Conservation (phyloP, 331 rosid species). For the Malus hybrid region DNA sequence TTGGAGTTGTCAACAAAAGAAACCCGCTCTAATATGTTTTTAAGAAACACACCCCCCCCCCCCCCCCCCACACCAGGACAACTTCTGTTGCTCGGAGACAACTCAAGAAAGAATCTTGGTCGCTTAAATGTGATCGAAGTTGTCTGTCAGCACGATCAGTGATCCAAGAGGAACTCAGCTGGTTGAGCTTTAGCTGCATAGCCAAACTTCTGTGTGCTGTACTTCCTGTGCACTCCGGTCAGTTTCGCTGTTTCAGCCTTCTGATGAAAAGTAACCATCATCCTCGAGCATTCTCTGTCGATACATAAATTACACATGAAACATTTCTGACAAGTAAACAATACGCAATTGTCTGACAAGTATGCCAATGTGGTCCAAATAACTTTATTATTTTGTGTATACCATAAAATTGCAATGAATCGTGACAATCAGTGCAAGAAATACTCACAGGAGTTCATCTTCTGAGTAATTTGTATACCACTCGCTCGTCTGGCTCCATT, state of each 20-base stretch:
- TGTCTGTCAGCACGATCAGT: neutral
- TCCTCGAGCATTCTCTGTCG: slow-evolving; percentile 63
- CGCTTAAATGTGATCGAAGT: neutral
- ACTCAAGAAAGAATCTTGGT: neutral
- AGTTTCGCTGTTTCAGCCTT: slow-evolving; percentile 61
- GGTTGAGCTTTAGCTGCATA: slow-evolving; percentile 55
- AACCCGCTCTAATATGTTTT: neutral
- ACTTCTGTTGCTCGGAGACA: slow-evolving; percentile 27
- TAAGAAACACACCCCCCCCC: no score
- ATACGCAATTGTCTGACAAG: no score
- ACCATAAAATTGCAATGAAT: neutral
- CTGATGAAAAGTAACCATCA: slow-evolving; percentile 72
- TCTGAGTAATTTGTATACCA: slow-evolving; percentile 63
- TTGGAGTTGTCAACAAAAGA: slow-evolving; percentile 10
- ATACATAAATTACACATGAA: neutral
- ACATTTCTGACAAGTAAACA: neutral
- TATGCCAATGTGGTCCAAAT: neutral
- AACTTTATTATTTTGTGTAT: neutral
- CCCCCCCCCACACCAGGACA: neutral
- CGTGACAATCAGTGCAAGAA: neutral
- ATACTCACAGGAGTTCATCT: slow-evolving; percentile 66
- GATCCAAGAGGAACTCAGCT: slow-evolving; percentile 40
- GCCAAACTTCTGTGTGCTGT: slow-evolving; percentile 57
- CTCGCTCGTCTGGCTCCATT: slow-evolving; percentile 68
- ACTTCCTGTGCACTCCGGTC: slow-evolving; percentile 66